Conservation (phyloP, 192 early-diverging fungal species). For the Jimgerdemannia lactiflua region DNA sequence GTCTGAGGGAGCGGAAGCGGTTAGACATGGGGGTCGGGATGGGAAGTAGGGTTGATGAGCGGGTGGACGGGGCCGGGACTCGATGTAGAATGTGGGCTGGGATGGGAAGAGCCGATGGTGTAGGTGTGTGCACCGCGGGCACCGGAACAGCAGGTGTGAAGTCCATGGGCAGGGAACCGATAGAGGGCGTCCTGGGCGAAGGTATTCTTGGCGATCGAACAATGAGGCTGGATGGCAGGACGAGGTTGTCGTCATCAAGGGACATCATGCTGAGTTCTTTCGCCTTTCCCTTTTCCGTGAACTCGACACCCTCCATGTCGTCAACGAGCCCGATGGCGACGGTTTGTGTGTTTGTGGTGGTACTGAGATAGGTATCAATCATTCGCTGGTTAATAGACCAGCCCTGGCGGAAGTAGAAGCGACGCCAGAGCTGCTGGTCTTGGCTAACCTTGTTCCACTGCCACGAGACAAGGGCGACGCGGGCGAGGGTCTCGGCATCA, state of each 20-base stretch:
- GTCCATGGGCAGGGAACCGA: too few relatives aligned
- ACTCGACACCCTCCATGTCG: neutral
- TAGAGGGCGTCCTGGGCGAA: too few relatives aligned
- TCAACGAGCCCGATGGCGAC: neutral
- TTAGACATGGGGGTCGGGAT: neutral
- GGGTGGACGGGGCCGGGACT: neutral
- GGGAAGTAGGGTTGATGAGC: neutral
- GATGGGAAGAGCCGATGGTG: neutral
- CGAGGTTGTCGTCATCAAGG: neutral
- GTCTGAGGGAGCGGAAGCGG: neutral
- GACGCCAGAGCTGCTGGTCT: constrained; percentile 63
- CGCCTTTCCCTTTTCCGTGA: constrained; percentile 17
- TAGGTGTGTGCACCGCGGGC: too few relatives aligned
- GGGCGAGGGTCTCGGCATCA: constrained; percentile 43
- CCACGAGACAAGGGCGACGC: constrained; percentile 47
- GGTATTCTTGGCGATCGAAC: too few relatives aligned
- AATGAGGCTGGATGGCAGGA: too few relatives aligned
- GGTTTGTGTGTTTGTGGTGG: constrained; percentile 7
- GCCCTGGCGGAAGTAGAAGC: constrained; percentile 41
- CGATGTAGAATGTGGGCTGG: neutral
- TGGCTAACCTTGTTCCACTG: constrained; percentile 53
- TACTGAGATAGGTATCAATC: constrained; percentile 31
- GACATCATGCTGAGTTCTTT: constrained; percentile 21
- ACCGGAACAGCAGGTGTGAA: too few relatives aligned
- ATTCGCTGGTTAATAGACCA: constrained; percentile 36